These are phyloP conservation scores for Fusarium sp. DNA, from an alignment of 2,329 filamentous ascomycete genomes.

Conservation along the genomic window DNA sequence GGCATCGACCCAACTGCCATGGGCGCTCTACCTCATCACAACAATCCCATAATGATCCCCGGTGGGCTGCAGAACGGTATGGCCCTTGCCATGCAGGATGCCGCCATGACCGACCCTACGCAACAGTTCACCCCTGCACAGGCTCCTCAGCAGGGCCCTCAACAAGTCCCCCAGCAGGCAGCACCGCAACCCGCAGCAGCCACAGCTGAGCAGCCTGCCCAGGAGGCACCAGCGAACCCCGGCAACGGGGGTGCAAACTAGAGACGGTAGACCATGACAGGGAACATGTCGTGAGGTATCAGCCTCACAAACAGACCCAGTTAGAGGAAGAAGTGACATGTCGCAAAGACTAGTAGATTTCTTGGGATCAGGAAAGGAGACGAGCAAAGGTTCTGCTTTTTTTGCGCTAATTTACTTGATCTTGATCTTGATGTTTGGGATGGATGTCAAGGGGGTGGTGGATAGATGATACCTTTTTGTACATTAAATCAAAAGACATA, in stretches of 20 bases:
- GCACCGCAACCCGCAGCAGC: constrained; percentile 2
- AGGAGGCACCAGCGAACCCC: constrained; percentile 12
- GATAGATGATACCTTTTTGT: constrained; percentile 44
- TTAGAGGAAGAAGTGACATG: background rate
- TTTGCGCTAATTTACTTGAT: constrained; percentile 11
- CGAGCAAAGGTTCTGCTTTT: background rate
- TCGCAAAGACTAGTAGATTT: constrained; percentile 10
- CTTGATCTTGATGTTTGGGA: constrained; percentile 1
- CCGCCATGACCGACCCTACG: constrained; percentile 24
- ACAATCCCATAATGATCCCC: constrained; percentile 40
- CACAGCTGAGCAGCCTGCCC: constrained; percentile 25
- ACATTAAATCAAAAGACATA: constrained; percentile 31
- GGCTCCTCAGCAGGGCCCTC: constrained; percentile 4
- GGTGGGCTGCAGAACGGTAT: constrained; percentile 31
- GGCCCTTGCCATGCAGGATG: constrained; percentile 27
- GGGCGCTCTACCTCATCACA: constrained; percentile 40
- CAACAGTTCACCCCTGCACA: constrained; percentile 21
- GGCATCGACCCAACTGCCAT: constrained; percentile 39
- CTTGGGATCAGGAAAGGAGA: background rate
- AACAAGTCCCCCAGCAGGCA: constrained; percentile 1
- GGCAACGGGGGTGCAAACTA: constrained; percentile 7
- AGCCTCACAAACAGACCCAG: background rate
- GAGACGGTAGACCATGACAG: background rate
- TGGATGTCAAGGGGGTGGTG: background rate
- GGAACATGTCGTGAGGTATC: background rate